Evolutionary conservation across 2,329 filamentous ascomycete genomes (phyloP).

Genomic region (Curvularia lunata): DNA sequence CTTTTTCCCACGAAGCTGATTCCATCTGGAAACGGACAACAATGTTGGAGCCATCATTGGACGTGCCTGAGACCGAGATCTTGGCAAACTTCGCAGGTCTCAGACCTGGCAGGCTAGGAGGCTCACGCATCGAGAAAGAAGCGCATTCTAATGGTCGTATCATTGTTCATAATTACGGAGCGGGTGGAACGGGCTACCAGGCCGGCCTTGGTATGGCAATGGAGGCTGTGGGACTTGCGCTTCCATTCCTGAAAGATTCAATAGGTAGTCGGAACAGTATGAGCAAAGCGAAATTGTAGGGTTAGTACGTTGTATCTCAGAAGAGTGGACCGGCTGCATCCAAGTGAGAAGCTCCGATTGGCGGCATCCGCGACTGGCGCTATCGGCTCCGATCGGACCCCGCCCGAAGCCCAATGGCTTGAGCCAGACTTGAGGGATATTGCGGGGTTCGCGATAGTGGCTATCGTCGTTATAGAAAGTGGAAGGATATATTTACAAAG

Average conservation of each 20-base stretch:
- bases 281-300: neutral
- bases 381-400: slow-evolving; percentile 1
- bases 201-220: slow-evolving; percentile 28
- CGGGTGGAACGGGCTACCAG: slow-evolving; percentile 26
- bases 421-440: neutral
- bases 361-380: neutral
- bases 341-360: neutral
- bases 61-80: slow-evolving; percentile 22
- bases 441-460: slow-evolving; percentile 1
- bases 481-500: neutral
- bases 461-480: neutral
- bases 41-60: slow-evolving; percentile 18
- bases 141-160: slow-evolving; percentile 7
- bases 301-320: neutral
- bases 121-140: slow-evolving; percentile 23
- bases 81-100: slow-evolving; percentile 25
- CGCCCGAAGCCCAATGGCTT: neutral
- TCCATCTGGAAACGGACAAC: slow-evolving; percentile 25
- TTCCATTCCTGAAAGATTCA: neutral
- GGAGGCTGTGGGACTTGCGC: slow-evolving; percentile 16
- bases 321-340: neutral
- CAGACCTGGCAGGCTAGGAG: slow-evolving; percentile 23
- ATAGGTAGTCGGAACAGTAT: neutral
- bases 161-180: slow-evolving; percentile 27
- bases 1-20: slow-evolving; percentile 20